Evolutionary conservation across 2,329 filamentous ascomycete species (phyloP), one percentile per base, ranked within the genome.

Genomic region (Penicillium sp.): DNA sequence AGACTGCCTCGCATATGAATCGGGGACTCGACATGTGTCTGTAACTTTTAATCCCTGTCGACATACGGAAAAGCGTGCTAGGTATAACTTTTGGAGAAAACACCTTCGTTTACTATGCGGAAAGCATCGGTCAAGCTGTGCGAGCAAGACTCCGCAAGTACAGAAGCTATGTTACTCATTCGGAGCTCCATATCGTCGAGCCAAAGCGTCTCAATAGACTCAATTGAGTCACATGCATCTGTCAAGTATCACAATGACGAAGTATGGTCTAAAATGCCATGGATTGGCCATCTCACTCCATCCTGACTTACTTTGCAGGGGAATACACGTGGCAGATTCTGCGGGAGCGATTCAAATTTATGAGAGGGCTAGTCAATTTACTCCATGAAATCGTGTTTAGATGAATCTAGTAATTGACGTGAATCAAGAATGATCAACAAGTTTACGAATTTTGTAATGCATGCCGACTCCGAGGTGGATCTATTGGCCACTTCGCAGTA

Each of bases 201-300:
- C 8, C n/a, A 0, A 51, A 35, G 28, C 28, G 19, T n/a, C 30
- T 51, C 16, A 19, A 37, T 53, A 19, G 33, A 30, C 53, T 13
- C 35, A 42, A n/a, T 62, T 37, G 25, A 35, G 52, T n/a, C 37
- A 53, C 52, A 67, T 55, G 45, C 58, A 63, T 2, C 58, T 52
- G 0, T 61, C 52, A 59, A 65, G 65, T n/a, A 60, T 57, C 16
- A 67, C 65, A 35, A 65, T 52, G 30, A 57, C 59, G 53, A 67
- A 62, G 26, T 64, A 61, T 10, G 37, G 57, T 16, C 61, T 35
- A 49, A 26, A 22, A 52, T 33, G 4, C 37, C 35, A 14, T 54
- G 51, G 33, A 65, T n/a, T 33, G 45, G 33, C 33, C 45, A 10
- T 10, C 7, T 45, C 22, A 16, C 35, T 14, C 35, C 35, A 37